Percentiles rank a stretch among this genome's conserved stretches.
Conservation (phyloP, 257 asterid species). For the Petrea volubilis region DNA sequence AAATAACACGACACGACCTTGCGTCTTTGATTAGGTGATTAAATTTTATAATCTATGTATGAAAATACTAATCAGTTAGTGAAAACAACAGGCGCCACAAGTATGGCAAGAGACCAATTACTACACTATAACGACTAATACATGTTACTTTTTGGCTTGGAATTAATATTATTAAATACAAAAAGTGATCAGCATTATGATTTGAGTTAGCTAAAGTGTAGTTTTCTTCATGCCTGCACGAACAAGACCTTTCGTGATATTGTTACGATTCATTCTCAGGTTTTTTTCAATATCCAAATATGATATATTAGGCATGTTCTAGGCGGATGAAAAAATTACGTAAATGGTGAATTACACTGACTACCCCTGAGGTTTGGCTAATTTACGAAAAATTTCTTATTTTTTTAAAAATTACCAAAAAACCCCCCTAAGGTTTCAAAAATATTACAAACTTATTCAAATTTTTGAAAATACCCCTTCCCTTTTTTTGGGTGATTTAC, state of each 20-base stretch:
- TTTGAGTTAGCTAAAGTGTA: conserved; percentile 26
- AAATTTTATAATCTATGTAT: not conserved
- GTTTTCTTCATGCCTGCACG: conserved; percentile 26
- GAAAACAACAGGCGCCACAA: conserved; percentile 31
- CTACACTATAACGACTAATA: not conserved
- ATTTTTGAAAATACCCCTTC: too few relatives aligned
- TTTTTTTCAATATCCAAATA: not conserved
- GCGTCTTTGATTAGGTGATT: conserved; percentile 3
- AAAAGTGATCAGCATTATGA: not conserved
- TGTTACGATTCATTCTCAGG: conserved; percentile 2
- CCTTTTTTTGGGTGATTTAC: too few relatives aligned
- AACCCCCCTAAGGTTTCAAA: too few relatives aligned
- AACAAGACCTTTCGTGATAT: not conserved
- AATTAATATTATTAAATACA: not conserved
- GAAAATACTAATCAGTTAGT: not conserved
- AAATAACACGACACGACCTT: too few relatives aligned
- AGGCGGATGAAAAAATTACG: not conserved
- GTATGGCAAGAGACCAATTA: not conserved
- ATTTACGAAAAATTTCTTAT: too few relatives aligned
- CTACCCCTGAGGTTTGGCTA: too few relatives aligned
- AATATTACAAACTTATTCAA: too few relatives aligned
- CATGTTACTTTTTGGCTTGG: not conserved
- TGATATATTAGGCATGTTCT: not conserved
- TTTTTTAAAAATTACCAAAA: too few relatives aligned
- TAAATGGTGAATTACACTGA: too few relatives aligned